Conservation (phyloP, 768 basidiomycete species). For the Lactifluus subvellereus region DNA sequence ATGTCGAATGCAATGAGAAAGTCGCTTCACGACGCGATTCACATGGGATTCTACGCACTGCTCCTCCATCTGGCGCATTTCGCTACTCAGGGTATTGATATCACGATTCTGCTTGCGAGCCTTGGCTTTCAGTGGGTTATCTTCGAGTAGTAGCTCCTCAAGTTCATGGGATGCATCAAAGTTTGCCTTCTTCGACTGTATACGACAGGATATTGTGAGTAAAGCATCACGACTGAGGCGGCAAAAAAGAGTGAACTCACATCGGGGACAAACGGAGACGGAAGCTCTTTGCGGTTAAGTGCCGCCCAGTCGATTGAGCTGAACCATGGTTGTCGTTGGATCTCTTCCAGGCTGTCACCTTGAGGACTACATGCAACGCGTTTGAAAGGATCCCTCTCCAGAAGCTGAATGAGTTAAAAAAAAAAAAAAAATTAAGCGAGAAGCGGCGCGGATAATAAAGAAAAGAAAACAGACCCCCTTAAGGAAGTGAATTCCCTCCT, state of each 20-base stretch:
- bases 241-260: constrained; percentile 37
- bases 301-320: constrained; percentile 83
- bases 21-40: constrained; percentile 6
- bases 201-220: constrained; percentile 8
- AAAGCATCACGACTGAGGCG: constrained; percentile 10
- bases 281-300: constrained; percentile 66
- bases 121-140: constrained; percentile 94
- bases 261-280: constrained; percentile 87
- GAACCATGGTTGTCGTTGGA: constrained; percentile 85
- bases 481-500: constrained; percentile 70
- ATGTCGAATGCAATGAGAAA: background rate
- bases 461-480: constrained; percentile 48
- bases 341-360: constrained; percentile 73
- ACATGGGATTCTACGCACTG: constrained; percentile 52
- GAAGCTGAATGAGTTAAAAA: constrained; percentile 44
- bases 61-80: constrained; percentile 98
- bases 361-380: constrained; percentile 79
- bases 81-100: constrained; percentile 67
- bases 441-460: background rate
- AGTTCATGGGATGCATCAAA: constrained; percentile 98
- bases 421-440: background rate
- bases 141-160: constrained; percentile 91
- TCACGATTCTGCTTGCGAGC: constrained; percentile 89
- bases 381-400: constrained; percentile 78
- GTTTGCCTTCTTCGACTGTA: constrained; percentile 95